Evolutionary conservation across 2,329 filamentous ascomycete species (phyloP).

Genomic region (Plectosphaerella plurivora): DNA sequence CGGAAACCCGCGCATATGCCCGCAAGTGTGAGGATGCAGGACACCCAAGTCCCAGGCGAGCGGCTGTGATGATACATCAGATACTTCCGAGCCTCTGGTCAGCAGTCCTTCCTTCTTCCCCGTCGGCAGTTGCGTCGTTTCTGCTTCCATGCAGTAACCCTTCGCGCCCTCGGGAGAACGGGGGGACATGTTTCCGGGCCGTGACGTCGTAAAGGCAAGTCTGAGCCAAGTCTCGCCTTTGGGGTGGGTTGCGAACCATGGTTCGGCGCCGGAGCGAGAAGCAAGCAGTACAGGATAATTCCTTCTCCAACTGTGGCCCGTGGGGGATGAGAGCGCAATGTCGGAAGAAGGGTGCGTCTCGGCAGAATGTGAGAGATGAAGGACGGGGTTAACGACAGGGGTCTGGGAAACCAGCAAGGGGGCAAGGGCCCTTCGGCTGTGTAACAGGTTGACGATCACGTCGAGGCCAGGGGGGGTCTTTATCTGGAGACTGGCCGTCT

Average conservation of each 20-base stretch:
- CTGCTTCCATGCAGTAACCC: conserved; percentile 40
- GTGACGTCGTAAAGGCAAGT: conserved; percentile 62
- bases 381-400: neutral
- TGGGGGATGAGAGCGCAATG: neutral
- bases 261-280: neutral
- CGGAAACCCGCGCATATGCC: neutral
- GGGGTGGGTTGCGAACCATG: neutral
- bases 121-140: conserved; percentile 41
- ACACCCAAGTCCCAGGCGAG: too few relatives aligned
- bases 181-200: conserved; percentile 19
- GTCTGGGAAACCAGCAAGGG: neutral
- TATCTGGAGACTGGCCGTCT: neutral
- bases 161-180: conserved; percentile 14
- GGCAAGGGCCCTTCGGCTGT: neutral
- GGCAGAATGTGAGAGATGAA: conserved; percentile 1
- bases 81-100: conserved; percentile 65
- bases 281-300: neutral
- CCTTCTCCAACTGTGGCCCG: too few relatives aligned
- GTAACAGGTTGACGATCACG: conserved; percentile 3
- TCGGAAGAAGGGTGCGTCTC: neutral
- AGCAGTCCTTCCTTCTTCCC: conserved; percentile 8
- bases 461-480: neutral
- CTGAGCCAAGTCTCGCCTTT: conserved; percentile 41
- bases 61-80: conserved; percentile 66
- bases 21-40: neutral